These are phyloP conservation scores for Ocimum tenuiflorum DNA, from an alignment of 257 asterid species.

Conservation along the genomic window DNA sequence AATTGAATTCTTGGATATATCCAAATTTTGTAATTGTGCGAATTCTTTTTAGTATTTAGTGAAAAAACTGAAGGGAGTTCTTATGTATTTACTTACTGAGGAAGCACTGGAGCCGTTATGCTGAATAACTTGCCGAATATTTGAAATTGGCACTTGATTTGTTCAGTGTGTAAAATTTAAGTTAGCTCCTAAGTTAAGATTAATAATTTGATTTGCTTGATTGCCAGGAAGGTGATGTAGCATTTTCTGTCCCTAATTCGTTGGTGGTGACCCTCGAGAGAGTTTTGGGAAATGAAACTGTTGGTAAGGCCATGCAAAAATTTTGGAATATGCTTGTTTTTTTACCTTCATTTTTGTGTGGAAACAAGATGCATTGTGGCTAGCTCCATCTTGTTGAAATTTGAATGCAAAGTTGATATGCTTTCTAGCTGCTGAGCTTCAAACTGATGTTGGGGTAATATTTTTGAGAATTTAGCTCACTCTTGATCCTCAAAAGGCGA, in stretches of 20 bases:
- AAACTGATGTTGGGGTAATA: neutral
- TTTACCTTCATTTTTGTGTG: neutral
- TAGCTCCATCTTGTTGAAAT: too few relatives aligned
- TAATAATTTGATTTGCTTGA: conserved; percentile 5
- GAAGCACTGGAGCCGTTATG: conserved; percentile 7
- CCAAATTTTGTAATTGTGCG: neutral
- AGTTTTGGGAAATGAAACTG: conserved; percentile 80
- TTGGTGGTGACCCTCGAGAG: conserved; percentile 96
- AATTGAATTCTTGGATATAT: neutral
- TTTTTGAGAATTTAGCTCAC: neutral
- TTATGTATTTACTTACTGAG: neutral
- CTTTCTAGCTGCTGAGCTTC: neutral
- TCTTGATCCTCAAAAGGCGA: neutral
- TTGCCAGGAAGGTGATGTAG: conserved; percentile 75
- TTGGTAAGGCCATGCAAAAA: conserved; percentile 48
- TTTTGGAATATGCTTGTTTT: neutral
- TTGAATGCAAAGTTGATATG: too few relatives aligned
- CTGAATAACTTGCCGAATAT: neutral
- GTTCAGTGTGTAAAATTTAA: neutral
- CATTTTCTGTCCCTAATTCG: conserved; percentile 71
- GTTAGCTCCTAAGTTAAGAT: neutral
- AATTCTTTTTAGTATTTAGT: neutral
- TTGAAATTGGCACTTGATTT: conserved; percentile 5
- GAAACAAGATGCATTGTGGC: neutral
- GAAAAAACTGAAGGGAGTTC: neutral